Percentiles rank a stretch among this genome's conserved stretches.
These are phyloP conservation scores for Yamadazyma jaroonii DNA, from an alignment of 1,139 yeast species.

Conservation along the genomic window DNA sequence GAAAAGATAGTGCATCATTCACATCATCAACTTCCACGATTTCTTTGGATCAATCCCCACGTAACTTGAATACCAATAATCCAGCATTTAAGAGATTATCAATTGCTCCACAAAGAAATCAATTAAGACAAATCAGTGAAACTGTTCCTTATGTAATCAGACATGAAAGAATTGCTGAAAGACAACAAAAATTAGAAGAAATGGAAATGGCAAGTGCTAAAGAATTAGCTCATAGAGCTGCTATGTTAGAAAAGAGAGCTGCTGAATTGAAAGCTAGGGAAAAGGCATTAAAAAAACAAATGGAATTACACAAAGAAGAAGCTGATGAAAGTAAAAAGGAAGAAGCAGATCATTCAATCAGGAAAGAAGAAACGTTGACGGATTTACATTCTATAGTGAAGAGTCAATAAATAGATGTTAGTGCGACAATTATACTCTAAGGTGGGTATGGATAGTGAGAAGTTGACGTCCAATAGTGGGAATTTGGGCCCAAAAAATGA, in stretches of 20 bases:
- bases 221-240: slow-evolving; percentile 69
- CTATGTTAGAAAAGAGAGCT: slow-evolving; percentile 73
- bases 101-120: slow-evolving; percentile 60
- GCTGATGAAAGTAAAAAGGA: not conserved
- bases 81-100: slow-evolving; percentile 56
- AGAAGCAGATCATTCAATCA: slow-evolving; percentile 6
- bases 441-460: too few species aligned
- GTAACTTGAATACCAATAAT: slow-evolving; percentile 33
- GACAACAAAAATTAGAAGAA: slow-evolving; percentile 76
- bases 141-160: slow-evolving; percentile 78
- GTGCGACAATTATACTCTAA: too few species aligned
- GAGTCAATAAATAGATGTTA: too few species aligned
- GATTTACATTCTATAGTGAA: slow-evolving; percentile 47
- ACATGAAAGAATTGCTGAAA: slow-evolving; percentile 70
- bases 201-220: slow-evolving; percentile 74
- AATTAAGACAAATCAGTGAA: slow-evolving; percentile 72
- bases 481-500: too few species aligned
- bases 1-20: slow-evolving; percentile 28
- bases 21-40: slow-evolving; percentile 32
- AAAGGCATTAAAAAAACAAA: slow-evolving; percentile 41
- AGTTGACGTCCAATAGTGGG: too few species aligned
- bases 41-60: slow-evolving; percentile 21
- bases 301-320: slow-evolving; percentile 22
- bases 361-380: slow-evolving; percentile 52
- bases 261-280: slow-evolving; percentile 70